Evolutionary conservation across 2,329 filamentous ascomycete genomes (phyloP), one percentile per base, ranked within the genome.

Genomic region (Byssoonygena ceratinophila): DNA sequence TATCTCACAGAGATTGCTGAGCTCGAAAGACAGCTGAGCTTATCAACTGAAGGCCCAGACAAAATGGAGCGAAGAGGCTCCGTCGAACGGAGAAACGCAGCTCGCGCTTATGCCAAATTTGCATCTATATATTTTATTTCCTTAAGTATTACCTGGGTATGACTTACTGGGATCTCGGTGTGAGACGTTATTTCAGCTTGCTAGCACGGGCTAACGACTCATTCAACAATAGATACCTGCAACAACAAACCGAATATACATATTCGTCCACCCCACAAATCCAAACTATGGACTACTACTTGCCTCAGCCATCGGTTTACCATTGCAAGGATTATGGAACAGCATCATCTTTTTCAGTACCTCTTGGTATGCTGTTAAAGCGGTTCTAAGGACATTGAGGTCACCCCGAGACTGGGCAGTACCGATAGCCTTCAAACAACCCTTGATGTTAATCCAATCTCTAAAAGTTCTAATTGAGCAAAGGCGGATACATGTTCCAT

Each of bases 291-390:
- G 75, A 0, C 76, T 92, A 22, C 81, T 87, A 60, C 81, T 84
- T 58, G 78, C 82, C 58, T 83, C 84, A 20, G 81, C 84, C 0
- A 76, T 87, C 37, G 86, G 92, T 0, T 75, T 94, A 7, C 87
- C 87, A 0, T 75, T 89, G 0, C 87, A 94, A 64, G 87, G 87
- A 0, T 85, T 90, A 61, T 92, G 87, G 86, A 94, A 94, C 64
- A 79, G 82, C 16, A 66, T 85, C 54, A 87, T 94, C 59, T 94
- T 92, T 67, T 69, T 81, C 14, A 75, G 79, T 9, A 87, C 84
- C 1, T 87, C 83, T 4, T 79, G 50, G 25, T 12, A 37, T 29
- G 44, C 48, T 23, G 34, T 54, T 18, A 45, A 49, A 49, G 12
- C 25, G 1, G 14, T 18, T 11, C 32, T 7, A 6, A 22, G 29